phyloP scores from a whole-genome alignment of 768 basidiomycete genomes.

The Podaxis mareebaensis region DNA sequence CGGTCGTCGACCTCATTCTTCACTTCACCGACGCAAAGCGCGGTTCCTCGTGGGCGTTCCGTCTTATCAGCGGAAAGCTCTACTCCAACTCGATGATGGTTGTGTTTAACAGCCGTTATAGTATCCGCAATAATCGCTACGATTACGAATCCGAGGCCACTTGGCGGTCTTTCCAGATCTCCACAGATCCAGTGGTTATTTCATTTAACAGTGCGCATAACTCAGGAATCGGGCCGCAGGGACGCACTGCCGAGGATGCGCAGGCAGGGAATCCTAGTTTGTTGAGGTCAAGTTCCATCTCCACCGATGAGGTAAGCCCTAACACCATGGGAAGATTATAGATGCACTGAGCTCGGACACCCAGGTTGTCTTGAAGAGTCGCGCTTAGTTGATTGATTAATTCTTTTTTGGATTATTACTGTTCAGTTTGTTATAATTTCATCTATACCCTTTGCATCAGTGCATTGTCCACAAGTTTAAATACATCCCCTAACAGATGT shows the following conservation, averaged over 20 bases:
- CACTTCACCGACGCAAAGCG: slow-evolving; percentile 12
- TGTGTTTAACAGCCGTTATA: slow-evolving; percentile 20
- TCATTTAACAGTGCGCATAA: not conserved
- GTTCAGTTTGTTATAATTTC: too few relatives aligned
- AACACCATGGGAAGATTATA: not conserved
- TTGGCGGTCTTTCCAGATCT: not conserved
- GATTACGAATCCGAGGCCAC: not conserved
- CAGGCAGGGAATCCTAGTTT: not conserved
- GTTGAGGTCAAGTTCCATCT: not conserved
- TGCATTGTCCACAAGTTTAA: too few relatives aligned
- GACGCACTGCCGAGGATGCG: not conserved
- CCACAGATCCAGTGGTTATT: not conserved
- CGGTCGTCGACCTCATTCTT: slow-evolving; percentile 11
- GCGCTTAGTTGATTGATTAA: not conserved
- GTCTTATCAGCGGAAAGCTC: slow-evolving; percentile 17
- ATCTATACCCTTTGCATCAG: too few relatives aligned
- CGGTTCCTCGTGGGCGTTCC: slow-evolving; percentile 12
- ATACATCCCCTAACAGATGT: not conserved
- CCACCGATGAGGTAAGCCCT: not conserved
- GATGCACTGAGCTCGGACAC: not conserved
- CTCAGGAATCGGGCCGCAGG: not conserved
- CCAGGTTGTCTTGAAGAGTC: not conserved
- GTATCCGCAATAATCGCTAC: not conserved
- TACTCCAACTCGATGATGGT: slow-evolving; percentile 23
- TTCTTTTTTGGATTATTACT: too few relatives aligned